Conservation (phyloP, 176 grass and related monocot species). For the Phyllostachys edulis region DNA sequence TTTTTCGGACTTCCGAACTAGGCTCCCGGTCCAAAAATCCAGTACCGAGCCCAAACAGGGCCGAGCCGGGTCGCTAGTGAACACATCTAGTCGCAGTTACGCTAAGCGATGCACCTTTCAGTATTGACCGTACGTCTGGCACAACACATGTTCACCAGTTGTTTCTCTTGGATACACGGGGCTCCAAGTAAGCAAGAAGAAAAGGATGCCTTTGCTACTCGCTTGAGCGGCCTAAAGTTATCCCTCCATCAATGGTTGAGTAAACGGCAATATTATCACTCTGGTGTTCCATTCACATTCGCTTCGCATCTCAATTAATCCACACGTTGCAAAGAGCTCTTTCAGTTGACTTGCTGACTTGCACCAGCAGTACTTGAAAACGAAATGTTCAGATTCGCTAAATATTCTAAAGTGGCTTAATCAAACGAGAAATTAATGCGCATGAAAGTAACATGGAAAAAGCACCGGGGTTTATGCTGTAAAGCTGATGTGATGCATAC, state of each 20-base stretch:
- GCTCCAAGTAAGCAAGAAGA: neutral
- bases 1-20: no score
- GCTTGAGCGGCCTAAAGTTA: neutral
- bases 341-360: slow-evolving; percentile 9
- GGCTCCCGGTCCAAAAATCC: no score
- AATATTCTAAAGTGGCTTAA: neutral
- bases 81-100: no score
- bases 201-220: neutral
- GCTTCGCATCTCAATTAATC: neutral
- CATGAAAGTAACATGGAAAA: neutral
- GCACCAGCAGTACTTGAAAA: neutral
- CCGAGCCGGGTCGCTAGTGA: no score
- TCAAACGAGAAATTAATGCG: neutral
- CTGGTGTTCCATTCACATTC: neutral
- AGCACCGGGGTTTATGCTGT: neutral
- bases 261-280: neutral
- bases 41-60: no score
- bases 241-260: neutral
- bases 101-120: neutral
- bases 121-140: neutral
- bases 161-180: neutral
- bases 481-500: neutral
- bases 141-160: neutral
- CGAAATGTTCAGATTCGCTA: neutral
- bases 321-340: neutral